Evolutionary conservation across 345 rosid genomes (phyloP), one percentile per base, ranked within the genome.

Genomic region (Acer negundo): DNA sequence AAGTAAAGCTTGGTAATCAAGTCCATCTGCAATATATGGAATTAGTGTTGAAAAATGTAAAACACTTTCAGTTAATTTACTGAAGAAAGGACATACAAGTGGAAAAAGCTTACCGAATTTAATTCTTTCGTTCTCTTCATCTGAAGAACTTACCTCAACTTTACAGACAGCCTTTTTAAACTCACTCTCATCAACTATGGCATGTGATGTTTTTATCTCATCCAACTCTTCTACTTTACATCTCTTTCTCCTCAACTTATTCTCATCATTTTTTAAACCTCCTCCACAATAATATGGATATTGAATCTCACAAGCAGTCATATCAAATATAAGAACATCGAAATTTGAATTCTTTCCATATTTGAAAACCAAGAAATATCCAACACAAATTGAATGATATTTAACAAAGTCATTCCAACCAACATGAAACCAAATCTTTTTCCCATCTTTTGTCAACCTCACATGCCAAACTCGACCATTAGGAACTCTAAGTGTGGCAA

Each of bases 321-420:
- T 40, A 61, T 84, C 83, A 72, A 80, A 82, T 58, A 84, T 81
- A 55, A 55, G 49, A 58, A 85, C 82, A 51, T 73, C 63, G 69
- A 87, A 87, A 67, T 61, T 73, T 51, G 84, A 83, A 59, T 51
- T 61, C 15, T 86, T 85, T 69, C 62, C 78, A 16, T 83, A 87
- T 68, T 69, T 67, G 82, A 87, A 87, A 69, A 83, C 81, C 65
- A 87, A 74, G 47, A 82, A 74, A 70, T 78, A 72, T 2, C 87
- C 86, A 11, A 26, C 24, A 62, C 80, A 9, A 1, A 87, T 83
- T 35, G 84, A 80, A 64, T 83, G 69, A 46, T 78, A 81, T 10
- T 82, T 70, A 2, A 68, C 76, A 68, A 87, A 85, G 7, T 85
- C 79, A 47, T 81, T 80, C 87, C 87, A 86, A 44, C 83, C 86